Evolutionary conservation across 805 yeast genomes (phyloP), one percentile per base, ranked within the genome.

Genomic region (Candida chauliodis): DNA sequence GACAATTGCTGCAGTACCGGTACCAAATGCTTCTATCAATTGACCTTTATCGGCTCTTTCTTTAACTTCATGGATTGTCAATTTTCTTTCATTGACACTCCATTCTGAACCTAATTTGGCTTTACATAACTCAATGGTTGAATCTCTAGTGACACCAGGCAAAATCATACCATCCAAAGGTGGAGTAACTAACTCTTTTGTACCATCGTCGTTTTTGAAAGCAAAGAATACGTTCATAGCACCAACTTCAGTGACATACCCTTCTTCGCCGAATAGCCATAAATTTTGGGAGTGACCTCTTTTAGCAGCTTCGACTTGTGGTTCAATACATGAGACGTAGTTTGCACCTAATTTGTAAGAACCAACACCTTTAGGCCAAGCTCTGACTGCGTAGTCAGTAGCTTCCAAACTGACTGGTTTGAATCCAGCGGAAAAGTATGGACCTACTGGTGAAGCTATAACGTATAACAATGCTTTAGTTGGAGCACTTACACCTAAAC

Each of bases 341-440:
- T 91, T 91, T 45, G 96, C 97, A 64, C 99, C 99, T 55, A 91
- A 78, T 68, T 91, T 91, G 65, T 79, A 83, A 78, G 91, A 84
- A 66, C 99, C 99, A 52, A 81, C 89, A 63, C 98, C 99, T 56
- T 96, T 96, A 58, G 98, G 98, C 98, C 98, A 91, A 21, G 99
- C 98, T 71, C 99, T 85, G 23, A 90, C 90, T 36, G 96, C 96
- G 52, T 86, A 81, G 59, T 88, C 95, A 24, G 96, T 90, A 49
- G 98, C 97, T 69, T 91, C 96, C 48, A 93, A 75, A 45, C 78
- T 74, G 38, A 93, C 96, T 29, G 98, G 96, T 68, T 90, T 89
- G 79, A 91, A 91, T 14, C 98, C 97, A 14, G 96, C 84, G 55
- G 84, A 75, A 47, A 51, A 66, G 76, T 91, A 93, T 18, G 98